Evolutionary conservation across 257 asterid genomes (phyloP).

Genomic region (Lycium ferocissimum): DNA sequence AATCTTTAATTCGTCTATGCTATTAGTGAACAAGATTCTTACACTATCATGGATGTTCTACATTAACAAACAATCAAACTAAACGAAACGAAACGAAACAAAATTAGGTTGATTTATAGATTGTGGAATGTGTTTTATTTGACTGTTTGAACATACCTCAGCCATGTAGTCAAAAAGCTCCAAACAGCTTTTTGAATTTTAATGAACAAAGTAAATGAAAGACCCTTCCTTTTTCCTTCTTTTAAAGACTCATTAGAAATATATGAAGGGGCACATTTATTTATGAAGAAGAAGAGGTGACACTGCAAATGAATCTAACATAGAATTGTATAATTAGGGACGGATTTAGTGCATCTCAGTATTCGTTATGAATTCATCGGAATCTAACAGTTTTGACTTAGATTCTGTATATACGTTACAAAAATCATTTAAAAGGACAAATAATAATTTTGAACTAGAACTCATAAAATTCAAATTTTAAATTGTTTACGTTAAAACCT

Average conservation of each 20-base stretch:
- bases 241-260: background rate
- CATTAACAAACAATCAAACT: background rate
- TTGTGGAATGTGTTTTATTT: background rate
- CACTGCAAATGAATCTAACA: constrained; percentile 38
- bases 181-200: background rate
- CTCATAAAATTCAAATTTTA: no score
- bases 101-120: background rate
- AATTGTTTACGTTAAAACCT: no score
- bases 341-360: no score
- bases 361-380: no score
- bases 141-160: constrained; percentile 26
- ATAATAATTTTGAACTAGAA: no score
- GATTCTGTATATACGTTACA: no score
- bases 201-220: background rate
- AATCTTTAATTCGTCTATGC: background rate
- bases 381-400: no score
- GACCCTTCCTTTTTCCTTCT: background rate
- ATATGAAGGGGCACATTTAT: background rate
- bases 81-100: background rate
- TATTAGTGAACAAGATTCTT: background rate
- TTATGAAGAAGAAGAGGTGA: background rate
- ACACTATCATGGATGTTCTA: background rate
- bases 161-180: constrained; percentile 18
- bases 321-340: constrained; percentile 27
- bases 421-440: no score